These are phyloP conservation scores for Dryas integrifolia DNA, from an alignment of 331 rosid species.

Conservation along the genomic window DNA sequence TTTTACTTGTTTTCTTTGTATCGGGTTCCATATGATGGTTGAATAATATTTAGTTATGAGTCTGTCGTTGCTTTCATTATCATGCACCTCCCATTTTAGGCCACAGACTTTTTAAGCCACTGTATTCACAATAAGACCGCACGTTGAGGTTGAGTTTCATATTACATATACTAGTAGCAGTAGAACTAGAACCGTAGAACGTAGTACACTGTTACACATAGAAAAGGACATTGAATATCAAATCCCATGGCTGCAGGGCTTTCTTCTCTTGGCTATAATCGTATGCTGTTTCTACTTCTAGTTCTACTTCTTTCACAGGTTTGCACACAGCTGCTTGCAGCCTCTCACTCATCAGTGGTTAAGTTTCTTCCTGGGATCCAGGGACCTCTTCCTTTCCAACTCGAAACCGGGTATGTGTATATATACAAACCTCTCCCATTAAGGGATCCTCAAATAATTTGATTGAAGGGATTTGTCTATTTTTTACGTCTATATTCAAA, in stretches of 20 bases:
- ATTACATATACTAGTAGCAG: background rate
- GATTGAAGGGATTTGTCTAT: too few relatives aligned
- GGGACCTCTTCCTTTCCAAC: conserved; percentile 62
- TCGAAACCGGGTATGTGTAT: conserved; percentile 54
- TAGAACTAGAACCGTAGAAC: background rate
- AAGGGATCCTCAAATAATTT: too few relatives aligned
- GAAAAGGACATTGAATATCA: too few relatives aligned
- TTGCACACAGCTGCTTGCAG: conserved; percentile 10
- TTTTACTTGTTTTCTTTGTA: too few relatives aligned
- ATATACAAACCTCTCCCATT: too few relatives aligned
- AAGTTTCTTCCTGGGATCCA: conserved; percentile 61
- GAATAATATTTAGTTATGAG: too few relatives aligned
- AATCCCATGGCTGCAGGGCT: background rate
- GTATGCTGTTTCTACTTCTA: background rate
- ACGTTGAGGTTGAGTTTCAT: background rate
- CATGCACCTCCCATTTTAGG: background rate
- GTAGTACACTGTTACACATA: background rate
- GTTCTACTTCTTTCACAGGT: conserved; percentile 21
- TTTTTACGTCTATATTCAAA: too few relatives aligned
- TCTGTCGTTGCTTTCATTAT: background rate
- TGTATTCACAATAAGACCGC: background rate
- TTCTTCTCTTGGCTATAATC: background rate
- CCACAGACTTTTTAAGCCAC: background rate
- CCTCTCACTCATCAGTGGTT: conserved; percentile 23
- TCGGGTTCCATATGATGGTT: too few relatives aligned